Evolutionary conservation across 106 monocot species (phyloP), one percentile per base, ranked within the genome.

Genomic region (Dendrobium catenatum): DNA sequence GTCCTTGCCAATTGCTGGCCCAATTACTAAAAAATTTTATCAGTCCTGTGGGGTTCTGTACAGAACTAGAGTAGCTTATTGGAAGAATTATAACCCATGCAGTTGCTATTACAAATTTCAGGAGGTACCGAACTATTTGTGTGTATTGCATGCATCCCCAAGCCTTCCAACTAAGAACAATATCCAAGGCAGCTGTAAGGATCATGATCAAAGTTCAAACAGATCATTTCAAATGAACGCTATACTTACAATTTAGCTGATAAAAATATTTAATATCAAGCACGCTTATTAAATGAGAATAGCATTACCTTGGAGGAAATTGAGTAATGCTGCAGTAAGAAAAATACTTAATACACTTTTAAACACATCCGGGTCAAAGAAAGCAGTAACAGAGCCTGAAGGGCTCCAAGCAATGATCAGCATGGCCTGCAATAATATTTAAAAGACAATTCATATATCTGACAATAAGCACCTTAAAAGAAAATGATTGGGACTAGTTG

Each of bases 351-450:
- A 86, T 46, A 95, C 88, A 59, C 79, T 92, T 86, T 77, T 90
- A 81, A 98, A 98, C 48, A 95, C 92, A 86, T 95, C 93, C 54
- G 90, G 77, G 26, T 98, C 89, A 81, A 98, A 93, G 55, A 98
- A 67, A 82, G 93, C 88, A 80, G 87, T 48, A 61, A 89, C 74
- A 37, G 89, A 91, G 2, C 94, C 98, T 33, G 89, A 87, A 16
- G 95, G 93, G 78, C 98, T 98, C 98, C 95, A 95, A 19, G 98
- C 98, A 90, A 98, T 79, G 48, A 98, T 98, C 66, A 95, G 78
- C 98, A 98, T 98, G 29, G 91, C 95, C 98, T 98, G 81, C 80
- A 83, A 82, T 51, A 27, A 81, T 75, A 80, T 51, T 8, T 78
- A 83, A 18, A 47, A 10, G 70, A 70, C 29, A 73, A 17, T 42